A percentile compares a stretch with the other conserved stretches of the same genome.
These are phyloP conservation scores for Cordyceps tenuipes DNA, from an alignment of 2,329 filamentous ascomycete species.

Conservation along the genomic window DNA sequence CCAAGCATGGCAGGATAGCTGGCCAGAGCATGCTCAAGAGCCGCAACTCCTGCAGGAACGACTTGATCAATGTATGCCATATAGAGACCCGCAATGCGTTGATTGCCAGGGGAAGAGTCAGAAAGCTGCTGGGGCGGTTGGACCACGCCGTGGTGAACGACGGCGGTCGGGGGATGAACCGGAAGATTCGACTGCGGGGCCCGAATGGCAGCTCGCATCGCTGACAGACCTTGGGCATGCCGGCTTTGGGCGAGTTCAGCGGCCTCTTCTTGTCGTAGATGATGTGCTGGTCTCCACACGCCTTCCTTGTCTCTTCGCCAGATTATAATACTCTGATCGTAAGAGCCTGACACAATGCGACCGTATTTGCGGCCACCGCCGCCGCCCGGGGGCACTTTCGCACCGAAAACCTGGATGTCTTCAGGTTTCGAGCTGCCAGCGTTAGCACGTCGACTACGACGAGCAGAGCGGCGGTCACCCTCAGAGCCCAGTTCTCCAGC, in stretches of 20 bases:
- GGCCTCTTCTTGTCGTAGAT: conserved; percentile 66
- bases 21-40: conserved; percentile 37
- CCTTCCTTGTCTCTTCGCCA: conserved; percentile 85
- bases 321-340: conserved; percentile 91
- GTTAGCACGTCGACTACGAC: conserved; percentile 43
- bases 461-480: conserved; percentile 21
- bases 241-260: conserved; percentile 38
- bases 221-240: not conserved
- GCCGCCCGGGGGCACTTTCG: conserved; percentile 82
- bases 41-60: conserved; percentile 40
- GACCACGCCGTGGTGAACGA: not conserved
- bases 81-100: conserved; percentile 34
- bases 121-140: conserved; percentile 5
- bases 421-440: conserved; percentile 67
- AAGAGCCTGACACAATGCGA: conserved; percentile 94
- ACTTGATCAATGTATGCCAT: conserved; percentile 44
- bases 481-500: conserved; percentile 38
- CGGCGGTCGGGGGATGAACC: not conserved
- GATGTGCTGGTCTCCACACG: conserved; percentile 71
- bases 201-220: not conserved
- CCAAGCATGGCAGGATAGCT: conserved; percentile 41
- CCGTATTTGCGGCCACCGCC: conserved; percentile 84
- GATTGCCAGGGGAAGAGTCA: conserved; percentile 12
- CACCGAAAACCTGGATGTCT: conserved; percentile 71
- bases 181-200: not conserved